phyloP scores from a whole-genome alignment of 2,329 filamentous ascomycete species.

The Pseudogymnoascus sp. region DNA sequence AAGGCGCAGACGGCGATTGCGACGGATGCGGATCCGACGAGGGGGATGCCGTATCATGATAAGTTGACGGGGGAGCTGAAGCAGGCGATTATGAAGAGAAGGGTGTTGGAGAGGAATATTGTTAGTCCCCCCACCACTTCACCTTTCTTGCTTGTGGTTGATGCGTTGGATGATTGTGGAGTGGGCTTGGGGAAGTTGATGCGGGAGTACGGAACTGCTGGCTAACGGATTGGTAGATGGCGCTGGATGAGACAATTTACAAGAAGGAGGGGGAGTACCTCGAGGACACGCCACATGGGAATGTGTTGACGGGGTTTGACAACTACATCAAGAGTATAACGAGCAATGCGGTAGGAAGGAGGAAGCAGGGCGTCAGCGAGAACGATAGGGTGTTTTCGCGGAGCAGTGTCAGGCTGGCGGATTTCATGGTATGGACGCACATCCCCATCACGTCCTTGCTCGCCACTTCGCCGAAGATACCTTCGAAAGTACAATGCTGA shows the following conservation, averaged over 20 bases:
- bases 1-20: constrained; percentile 7
- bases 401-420: constrained; percentile 21
- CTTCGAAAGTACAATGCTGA: constrained; percentile 20
- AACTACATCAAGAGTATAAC: constrained; percentile 89
- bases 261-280: constrained; percentile 81
- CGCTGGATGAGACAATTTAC: constrained; percentile 68
- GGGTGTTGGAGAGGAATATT: constrained; percentile 44
- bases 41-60: constrained; percentile 23
- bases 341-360: constrained; percentile 52
- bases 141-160: neutral
- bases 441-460: constrained; percentile 33
- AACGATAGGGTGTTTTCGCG: constrained; percentile 66
- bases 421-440: constrained; percentile 34
- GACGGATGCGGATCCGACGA: constrained; percentile 12
- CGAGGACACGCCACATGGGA: constrained; percentile 80
- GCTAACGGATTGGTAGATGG: constrained; percentile 32
- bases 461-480: neutral
- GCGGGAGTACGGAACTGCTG: neutral
- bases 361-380: constrained; percentile 57
- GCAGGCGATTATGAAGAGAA: constrained; percentile 25
- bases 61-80: constrained; percentile 24
- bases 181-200: neutral
- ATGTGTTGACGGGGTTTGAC: constrained; percentile 97
- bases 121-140: constrained; percentile 31
- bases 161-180: neutral